A percentile compares a stretch with the other conserved stretches of the same genome.
Evolutionary conservation across 371 early-diverging fungal species (phyloP).

Genomic region (Mucor indicus): DNA sequence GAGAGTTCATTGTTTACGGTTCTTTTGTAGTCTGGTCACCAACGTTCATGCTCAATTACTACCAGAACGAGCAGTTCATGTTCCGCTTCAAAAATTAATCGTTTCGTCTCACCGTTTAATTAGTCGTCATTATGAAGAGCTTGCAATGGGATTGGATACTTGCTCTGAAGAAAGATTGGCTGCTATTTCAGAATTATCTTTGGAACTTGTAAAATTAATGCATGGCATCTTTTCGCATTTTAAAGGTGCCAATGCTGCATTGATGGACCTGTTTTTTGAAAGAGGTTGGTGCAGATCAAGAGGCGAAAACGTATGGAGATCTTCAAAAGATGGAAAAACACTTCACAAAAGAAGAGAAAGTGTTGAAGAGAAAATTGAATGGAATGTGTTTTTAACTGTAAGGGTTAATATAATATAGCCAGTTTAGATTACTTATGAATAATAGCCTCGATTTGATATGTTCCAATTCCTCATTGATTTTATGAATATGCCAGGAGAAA

Average conservation of each 20-base stretch:
- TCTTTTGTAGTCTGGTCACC: slow-evolving; percentile 46
- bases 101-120: slow-evolving; percentile 50
- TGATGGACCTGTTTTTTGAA: slow-evolving; percentile 53
- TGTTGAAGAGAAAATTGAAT: slow-evolving; percentile 45
- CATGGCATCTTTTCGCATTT: slow-evolving; percentile 52
- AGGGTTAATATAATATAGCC: neutral
- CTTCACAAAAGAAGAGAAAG: slow-evolving; percentile 41
- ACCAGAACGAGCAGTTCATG: slow-evolving; percentile 54
- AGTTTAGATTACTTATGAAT: neutral
- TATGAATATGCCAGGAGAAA: slow-evolving; percentile 54
- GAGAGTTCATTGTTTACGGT: slow-evolving; percentile 49
- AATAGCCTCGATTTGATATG: slow-evolving; percentile 52
- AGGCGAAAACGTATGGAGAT: slow-evolving; percentile 51
- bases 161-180: slow-evolving; percentile 46
- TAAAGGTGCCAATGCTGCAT: slow-evolving; percentile 48
- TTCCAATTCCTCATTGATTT: slow-evolving; percentile 46
- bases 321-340: slow-evolving; percentile 42
- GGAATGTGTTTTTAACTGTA: slow-evolving; percentile 49
- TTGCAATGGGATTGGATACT: slow-evolving; percentile 27
- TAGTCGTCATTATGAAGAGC: slow-evolving; percentile 43
- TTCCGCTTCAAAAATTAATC: slow-evolving; percentile 48
- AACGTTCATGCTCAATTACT: slow-evolving; percentile 51
- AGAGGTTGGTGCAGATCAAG: slow-evolving; percentile 52
- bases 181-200: slow-evolving; percentile 42
- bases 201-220: slow-evolving; percentile 51